Base-by-base conservation (phyloP, 2,329 filamentous ascomycete species). In the Tolypocladium amazonense region DNA sequence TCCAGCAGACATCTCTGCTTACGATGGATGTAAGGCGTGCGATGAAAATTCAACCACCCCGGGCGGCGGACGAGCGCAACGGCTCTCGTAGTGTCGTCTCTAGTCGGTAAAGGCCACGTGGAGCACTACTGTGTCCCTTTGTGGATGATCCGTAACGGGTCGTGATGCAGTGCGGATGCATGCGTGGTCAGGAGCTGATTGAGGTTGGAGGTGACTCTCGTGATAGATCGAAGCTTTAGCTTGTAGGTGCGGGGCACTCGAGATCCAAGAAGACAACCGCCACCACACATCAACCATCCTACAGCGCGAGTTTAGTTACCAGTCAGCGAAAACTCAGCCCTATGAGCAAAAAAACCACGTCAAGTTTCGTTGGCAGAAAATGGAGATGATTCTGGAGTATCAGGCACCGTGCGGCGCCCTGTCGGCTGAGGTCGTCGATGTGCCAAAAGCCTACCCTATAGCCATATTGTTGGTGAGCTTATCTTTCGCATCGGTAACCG, bases 1-100 rank as follows among this genome's bases (percentile, higher is more conserved):
- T 41, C 65, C 62, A 35, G 60, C 59, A n/a, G 57, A 57, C 66
- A 66, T 70, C 37, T 39, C 37, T n/a, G 25, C 38, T 39, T 47
- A 59, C 55, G 47, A 14, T 9, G 2, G 18, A 18, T 18, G 14
- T 20, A 11, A 3, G 30, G 14, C 18, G 9, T 7, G 30, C 14
- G 18, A 23, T 7, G 50, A 35, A 35, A 53, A 33, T n/a, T 53
- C 30, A 35, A 53, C 30, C 50, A 35, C 47, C 27, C 7, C 47
- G 8, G 27, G 12, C 25, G 15, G 15, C 15, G 3, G 47, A 12
- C 30, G 30, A 20, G 30, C 18, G 30, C 2, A n/a, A 15, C 6
- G 30, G 30, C 30, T 35, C 18, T 33, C 12, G 30, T 20, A 12
- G 18, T 18, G 9, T 53, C 5, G 4, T 14, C 20, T 14, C 11